These are phyloP conservation scores for Boletus sp. DNA, from an alignment of 768 basidiomycete species.

Conservation along the genomic window DNA sequence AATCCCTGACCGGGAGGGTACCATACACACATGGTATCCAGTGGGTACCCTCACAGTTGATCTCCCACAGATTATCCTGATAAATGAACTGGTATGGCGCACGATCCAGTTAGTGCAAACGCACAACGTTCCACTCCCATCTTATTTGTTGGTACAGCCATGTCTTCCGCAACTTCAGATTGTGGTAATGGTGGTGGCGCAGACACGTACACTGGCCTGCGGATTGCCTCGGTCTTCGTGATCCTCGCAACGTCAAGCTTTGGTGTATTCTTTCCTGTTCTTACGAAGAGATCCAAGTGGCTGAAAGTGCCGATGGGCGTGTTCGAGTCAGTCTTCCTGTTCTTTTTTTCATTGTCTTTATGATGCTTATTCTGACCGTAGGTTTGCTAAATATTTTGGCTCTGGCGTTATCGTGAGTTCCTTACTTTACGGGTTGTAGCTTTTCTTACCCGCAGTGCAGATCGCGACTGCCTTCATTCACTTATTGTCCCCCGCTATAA, in stretches of 20 bases:
- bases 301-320: constrained; percentile 39
- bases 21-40: not conserved
- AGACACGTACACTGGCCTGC: constrained; percentile 47
- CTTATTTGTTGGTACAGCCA: not conserved
- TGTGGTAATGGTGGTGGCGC: constrained; percentile 58
- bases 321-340: constrained; percentile 62
- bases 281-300: constrained; percentile 51
- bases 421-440: not conserved
- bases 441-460: constrained; percentile 35
- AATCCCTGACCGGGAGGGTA: constrained; percentile 25
- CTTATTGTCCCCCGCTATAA: constrained; percentile 72
- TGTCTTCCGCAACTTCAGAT: constrained; percentile 21
- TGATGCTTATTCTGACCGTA: constrained; percentile 26
- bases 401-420: constrained; percentile 78
- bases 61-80: constrained; percentile 12
- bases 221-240: constrained; percentile 74
- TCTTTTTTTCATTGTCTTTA: not conserved
- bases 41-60: constrained; percentile 29
- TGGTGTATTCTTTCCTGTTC: constrained; percentile 72
- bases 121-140: not conserved
- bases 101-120: not conserved
- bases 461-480: constrained; percentile 91
- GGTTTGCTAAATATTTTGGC: constrained; percentile 88
- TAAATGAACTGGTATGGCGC: not conserved
- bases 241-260: constrained; percentile 57